Percentiles rank a stretch among this genome's conserved stretches.
These are phyloP conservation scores for Hericium erinaceus DNA, from an alignment of 768 basidiomycete species.

Conservation along the genomic window DNA sequence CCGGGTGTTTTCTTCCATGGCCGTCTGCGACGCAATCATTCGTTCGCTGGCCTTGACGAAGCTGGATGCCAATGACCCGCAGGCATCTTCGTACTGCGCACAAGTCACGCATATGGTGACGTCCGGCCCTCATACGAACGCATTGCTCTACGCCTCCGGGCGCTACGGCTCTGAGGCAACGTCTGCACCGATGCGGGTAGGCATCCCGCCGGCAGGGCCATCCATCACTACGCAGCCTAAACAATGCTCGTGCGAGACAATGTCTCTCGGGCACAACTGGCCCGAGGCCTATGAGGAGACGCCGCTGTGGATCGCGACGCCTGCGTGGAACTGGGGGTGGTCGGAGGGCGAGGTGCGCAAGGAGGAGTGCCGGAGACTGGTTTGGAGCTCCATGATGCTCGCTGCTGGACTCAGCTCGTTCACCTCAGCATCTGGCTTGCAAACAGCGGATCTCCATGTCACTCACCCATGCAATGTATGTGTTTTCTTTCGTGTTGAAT, in stretches of 20 bases:
- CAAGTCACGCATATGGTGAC: constrained; percentile 3
- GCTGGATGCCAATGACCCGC: constrained; percentile 46
- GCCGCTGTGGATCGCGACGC: constrained; percentile 55
- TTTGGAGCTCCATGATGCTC: constrained; percentile 63
- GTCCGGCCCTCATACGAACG: background rate
- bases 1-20: constrained; percentile 47
- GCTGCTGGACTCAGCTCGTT: constrained; percentile 59
- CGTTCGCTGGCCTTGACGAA: constrained; percentile 48
- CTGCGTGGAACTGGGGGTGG: constrained; percentile 53
- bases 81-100: constrained; percentile 7
- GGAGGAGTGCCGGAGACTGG: constrained; percentile 63
- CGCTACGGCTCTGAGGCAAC: background rate
- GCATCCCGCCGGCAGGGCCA: background rate
- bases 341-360: constrained; percentile 55
- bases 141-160: background rate
- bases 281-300: constrained; percentile 40
- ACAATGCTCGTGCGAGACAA: constrained; percentile 37
- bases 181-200: background rate
- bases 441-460: constrained; percentile 40
- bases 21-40: constrained; percentile 60
- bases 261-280: constrained; percentile 46
- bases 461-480: constrained; percentile 60
- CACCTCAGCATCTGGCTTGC: constrained; percentile 32
- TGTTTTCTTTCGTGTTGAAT: constrained; percentile 1
- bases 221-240: constrained; percentile 1